Evolutionary conservation across 352 stramenopile species (phyloP).

Genomic region (Globisporangium rhizosaccharum): DNA sequence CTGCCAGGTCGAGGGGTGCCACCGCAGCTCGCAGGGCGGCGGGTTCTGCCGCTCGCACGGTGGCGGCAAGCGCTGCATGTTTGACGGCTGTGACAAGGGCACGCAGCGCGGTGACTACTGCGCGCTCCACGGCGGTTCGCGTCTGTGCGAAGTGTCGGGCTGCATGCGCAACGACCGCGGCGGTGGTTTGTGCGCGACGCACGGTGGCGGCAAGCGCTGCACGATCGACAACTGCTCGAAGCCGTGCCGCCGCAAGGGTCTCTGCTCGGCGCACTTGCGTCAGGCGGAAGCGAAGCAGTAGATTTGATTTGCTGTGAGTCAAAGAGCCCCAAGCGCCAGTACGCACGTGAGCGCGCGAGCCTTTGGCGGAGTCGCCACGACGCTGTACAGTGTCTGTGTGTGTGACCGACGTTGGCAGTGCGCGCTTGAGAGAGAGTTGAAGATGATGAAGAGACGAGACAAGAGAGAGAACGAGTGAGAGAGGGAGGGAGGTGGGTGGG

Average conservation of each 20-base stretch:
- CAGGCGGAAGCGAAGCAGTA: conserved; percentile 27
- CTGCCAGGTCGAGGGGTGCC: conserved; percentile 65
- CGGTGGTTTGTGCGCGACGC: conserved; percentile 65
- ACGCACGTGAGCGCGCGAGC: no score
- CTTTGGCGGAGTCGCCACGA: no score
- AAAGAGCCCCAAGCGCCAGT: no score
- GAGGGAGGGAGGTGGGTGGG: conserved; percentile 3
- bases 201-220: conserved; percentile 85
- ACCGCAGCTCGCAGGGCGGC: conserved; percentile 68
- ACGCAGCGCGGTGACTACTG: conserved; percentile 86
- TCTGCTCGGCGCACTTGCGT: conserved; percentile 77
- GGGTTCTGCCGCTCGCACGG: conserved; percentile 83
- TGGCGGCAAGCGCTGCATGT: conserved; percentile 83
- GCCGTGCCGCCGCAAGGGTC: conserved; percentile 73
- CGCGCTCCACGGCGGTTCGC: conserved; percentile 77
- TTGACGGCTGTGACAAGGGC: conserved; percentile 81
- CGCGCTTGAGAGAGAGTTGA: neutral
- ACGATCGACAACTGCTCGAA: conserved; percentile 56
- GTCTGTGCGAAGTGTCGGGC: conserved; percentile 70
- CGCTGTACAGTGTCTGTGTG: no score
- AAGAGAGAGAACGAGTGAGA: neutral
- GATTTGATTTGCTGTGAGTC: neutral
- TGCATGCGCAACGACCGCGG: conserved; percentile 86
- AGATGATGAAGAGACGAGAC: neutral
- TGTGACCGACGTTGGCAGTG: no score